Percentiles rank a stretch among this genome's conserved stretches.
Conservation (phyloP, 2,329 filamentous ascomycete genomes). For the Beauveria bassiana region DNA sequence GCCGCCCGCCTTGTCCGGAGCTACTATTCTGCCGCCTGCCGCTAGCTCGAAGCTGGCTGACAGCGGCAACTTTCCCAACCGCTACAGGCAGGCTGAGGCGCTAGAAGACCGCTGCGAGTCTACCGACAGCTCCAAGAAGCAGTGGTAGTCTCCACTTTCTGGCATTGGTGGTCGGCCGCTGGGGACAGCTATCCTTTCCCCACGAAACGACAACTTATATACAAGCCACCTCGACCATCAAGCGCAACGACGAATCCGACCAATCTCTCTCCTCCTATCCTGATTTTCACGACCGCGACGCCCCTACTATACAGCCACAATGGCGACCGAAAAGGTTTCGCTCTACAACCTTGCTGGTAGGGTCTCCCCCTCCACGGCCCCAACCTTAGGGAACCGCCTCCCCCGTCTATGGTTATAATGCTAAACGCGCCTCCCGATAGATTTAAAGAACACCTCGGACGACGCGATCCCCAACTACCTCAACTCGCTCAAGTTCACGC, state of each 20-base stretch:
- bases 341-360: conserved; percentile 61
- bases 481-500: conserved; percentile 75
- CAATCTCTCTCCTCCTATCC: background rate
- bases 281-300: background rate
- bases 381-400: background rate
- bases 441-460: conserved; percentile 94
- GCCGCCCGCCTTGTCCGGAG: background rate
- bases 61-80: background rate
- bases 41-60: background rate
- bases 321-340: conserved; percentile 49
- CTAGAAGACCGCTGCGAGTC: background rate
- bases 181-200: conserved; percentile 13
- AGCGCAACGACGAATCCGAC: background rate
- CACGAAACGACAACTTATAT: conserved; percentile 12
- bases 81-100: background rate
- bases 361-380: background rate
- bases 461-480: conserved; percentile 93
- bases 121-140: background rate
- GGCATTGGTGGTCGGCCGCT: background rate
- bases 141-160: background rate
- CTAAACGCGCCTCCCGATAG: conserved; percentile 36
- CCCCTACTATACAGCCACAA: conserved; percentile 15
- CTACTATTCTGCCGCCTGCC: conserved; percentile 14
- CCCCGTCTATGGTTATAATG: too few species aligned
- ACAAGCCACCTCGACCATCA: conserved; percentile 15